These are phyloP conservation scores for Penicillium sp. DNA, from an alignment of 2,329 filamentous ascomycete species.

Conservation along the genomic window DNA sequence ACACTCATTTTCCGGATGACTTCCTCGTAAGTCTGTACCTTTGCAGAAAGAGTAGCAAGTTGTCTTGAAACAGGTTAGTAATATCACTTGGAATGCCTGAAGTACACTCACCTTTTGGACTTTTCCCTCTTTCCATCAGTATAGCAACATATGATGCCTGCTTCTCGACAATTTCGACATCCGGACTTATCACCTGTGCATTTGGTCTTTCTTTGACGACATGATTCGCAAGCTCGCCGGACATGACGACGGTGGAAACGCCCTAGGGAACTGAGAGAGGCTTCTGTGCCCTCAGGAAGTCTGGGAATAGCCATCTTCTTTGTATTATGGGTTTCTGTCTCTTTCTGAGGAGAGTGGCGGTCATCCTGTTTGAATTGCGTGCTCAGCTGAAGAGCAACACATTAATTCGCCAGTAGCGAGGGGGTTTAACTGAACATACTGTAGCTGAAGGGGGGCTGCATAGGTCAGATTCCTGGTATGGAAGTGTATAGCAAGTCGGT, in stretches of 20 bases:
- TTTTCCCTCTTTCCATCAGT: constrained; percentile 45
- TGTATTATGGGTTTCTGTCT: constrained; percentile 19
- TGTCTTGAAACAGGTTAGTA: constrained; percentile 26
- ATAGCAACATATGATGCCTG: constrained; percentile 42
- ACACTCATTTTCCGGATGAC: constrained; percentile 33
- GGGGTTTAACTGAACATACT: constrained; percentile 18
- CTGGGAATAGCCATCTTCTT: constrained; percentile 37
- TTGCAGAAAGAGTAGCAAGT: constrained; percentile 38
- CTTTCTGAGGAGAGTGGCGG: constrained; percentile 20
- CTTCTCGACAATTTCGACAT: constrained; percentile 42
- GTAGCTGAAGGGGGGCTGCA: constrained; percentile 26
- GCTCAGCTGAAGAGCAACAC: neutral
- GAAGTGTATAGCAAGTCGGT: constrained; percentile 27
- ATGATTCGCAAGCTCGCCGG: constrained; percentile 43
- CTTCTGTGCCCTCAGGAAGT: constrained; percentile 30
- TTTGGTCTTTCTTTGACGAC: constrained; percentile 44
- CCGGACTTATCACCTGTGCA: constrained; percentile 43
- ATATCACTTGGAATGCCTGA: neutral
- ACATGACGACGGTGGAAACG: constrained; percentile 36
- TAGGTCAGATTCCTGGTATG: constrained; percentile 28
- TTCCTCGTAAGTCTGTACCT: constrained; percentile 39
- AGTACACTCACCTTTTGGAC: constrained; percentile 35
- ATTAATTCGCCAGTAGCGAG: neutral
- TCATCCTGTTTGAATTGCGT: constrained; percentile 21
- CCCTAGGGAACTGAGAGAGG: constrained; percentile 29